Conservation (phyloP, 345 rosid genomes). For the Angophora floribunda region DNA sequence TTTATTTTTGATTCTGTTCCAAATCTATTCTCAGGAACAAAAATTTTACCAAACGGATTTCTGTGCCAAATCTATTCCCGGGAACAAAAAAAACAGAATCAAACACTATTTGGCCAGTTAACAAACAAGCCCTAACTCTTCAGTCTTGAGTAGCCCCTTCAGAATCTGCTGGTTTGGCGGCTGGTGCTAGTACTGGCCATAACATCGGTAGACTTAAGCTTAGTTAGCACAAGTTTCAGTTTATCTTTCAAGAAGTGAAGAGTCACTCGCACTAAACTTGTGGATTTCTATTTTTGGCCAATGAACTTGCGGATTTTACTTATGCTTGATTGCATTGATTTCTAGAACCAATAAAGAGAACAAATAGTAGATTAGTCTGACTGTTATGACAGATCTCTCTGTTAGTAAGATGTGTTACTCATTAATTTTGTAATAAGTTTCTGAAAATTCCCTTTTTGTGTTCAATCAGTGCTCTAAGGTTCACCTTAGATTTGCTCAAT, state of each 20-base stretch:
- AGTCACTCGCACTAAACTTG: neutral
- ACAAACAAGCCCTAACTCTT: neutral
- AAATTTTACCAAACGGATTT: too few species aligned
- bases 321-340: neutral
- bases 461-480: neutral
- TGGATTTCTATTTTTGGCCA: neutral
- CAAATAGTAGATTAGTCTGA: neutral
- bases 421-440: neutral
- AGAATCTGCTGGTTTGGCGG: neutral
- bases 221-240: neutral
- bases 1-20: too few species aligned
- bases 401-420: neutral
- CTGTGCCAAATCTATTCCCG: too few species aligned
- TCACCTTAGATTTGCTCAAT: neutral
- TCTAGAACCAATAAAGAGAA: neutral
- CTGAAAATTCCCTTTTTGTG: neutral
- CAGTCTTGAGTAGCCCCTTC: neutral
- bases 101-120: too few species aligned
- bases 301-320: neutral
- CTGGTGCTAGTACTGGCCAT: neutral
- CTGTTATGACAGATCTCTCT: neutral
- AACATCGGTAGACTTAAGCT: neutral
- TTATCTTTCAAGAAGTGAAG: neutral
- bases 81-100: too few species aligned
- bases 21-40: too few species aligned